These are phyloP conservation scores for Fusarium nanum DNA, from an alignment of 2,329 filamentous ascomycete genomes.

Conservation along the genomic window DNA sequence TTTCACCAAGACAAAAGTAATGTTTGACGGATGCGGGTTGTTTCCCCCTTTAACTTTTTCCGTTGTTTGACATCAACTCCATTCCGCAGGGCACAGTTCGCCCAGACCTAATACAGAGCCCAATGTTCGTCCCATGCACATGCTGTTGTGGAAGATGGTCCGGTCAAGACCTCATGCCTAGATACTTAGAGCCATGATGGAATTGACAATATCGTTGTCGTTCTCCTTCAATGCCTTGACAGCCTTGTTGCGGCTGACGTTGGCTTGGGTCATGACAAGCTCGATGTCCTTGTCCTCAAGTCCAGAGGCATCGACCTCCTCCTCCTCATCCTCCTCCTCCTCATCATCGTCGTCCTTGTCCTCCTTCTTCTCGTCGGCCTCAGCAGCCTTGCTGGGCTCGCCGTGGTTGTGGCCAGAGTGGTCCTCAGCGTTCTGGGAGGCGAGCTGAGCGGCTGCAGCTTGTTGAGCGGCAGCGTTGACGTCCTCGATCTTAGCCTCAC, in stretches of 20 bases:
- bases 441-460: constrained; percentile 94
- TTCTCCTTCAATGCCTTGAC: constrained; percentile 99
- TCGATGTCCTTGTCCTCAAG: constrained; percentile 99
- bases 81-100: constrained; percentile 41
- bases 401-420: constrained; percentile 79
- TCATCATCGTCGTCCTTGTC: constrained; percentile 86
- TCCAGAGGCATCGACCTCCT: constrained; percentile 94
- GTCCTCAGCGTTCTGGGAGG: constrained; percentile 73
- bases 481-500: constrained; percentile 99
- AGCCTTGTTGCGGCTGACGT: constrained; percentile 96
- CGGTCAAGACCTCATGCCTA: constrained; percentile 55
- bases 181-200: constrained; percentile 97
- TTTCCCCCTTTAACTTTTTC: constrained; percentile 45
- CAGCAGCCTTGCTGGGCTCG: constrained; percentile 72
- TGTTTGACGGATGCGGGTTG: constrained; percentile 34
- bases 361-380: constrained; percentile 75
- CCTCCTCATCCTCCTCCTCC: constrained; percentile 90
- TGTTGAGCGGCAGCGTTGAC: constrained; percentile 98
- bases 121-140: constrained; percentile 44
- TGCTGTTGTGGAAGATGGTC: constrained; percentile 43
- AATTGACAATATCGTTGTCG: constrained; percentile 99
- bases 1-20: not conserved
- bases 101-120: constrained; percentile 49
- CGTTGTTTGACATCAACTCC: constrained; percentile 47
- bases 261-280: constrained; percentile 98